Evolutionary conservation across 2,329 filamentous ascomycete species (phyloP).

Genomic region (Fusarium piperis): DNA sequence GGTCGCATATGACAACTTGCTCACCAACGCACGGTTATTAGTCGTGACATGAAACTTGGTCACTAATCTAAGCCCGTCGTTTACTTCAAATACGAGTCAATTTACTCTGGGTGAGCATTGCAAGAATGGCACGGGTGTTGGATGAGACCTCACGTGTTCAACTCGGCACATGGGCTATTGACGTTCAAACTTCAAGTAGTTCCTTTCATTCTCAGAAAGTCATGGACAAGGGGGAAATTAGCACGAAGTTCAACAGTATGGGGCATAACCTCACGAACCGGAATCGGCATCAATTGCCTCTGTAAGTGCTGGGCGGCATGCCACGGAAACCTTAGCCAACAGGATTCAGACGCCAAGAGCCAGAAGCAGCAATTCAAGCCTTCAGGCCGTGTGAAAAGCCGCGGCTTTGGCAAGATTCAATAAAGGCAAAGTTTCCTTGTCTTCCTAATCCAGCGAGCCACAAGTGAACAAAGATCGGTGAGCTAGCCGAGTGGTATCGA

Average conservation of each 20-base stretch:
- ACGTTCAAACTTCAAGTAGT: background rate
- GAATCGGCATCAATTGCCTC: background rate
- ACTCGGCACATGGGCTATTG: background rate
- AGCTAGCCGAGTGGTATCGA: background rate
- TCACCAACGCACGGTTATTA: background rate
- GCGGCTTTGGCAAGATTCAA: background rate
- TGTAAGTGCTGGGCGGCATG: background rate
- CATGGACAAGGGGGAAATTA: background rate
- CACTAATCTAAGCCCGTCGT: background rate
- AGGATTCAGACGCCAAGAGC: background rate
- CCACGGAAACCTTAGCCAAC: background rate
- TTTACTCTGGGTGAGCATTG: background rate
- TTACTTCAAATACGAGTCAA: background rate
- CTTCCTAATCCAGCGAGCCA: background rate
- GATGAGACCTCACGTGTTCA: too few species aligned
- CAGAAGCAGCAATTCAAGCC: background rate
- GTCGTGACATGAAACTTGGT: background rate
- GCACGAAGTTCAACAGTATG: background rate
- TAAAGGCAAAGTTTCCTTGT: background rate
- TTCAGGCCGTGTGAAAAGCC: rapidly evolving
- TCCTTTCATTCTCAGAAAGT: background rate
- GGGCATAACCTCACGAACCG: too few species aligned
- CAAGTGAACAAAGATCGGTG: background rate
- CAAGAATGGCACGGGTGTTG: background rate
- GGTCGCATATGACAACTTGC: background rate